Percentiles rank a stretch among this genome's conserved stretches.
phyloP scores from a whole-genome alignment of 2,329 filamentous ascomycete species.

The Epichloe hybrida region DNA sequence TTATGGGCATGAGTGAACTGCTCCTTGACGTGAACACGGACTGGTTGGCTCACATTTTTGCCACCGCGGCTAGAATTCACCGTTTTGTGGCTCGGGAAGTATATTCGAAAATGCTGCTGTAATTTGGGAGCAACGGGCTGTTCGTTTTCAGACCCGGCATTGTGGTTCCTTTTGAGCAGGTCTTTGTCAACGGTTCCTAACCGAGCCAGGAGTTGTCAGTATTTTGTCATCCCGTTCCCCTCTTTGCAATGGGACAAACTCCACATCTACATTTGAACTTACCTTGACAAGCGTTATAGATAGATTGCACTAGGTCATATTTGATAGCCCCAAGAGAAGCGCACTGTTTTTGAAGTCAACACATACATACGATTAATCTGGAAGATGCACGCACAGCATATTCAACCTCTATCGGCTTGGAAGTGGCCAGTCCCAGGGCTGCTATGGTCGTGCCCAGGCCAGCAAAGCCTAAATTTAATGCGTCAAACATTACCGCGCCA shows the following conservation, averaged over 20 bases:
- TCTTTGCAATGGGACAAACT: background rate
- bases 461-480: slow-evolving; percentile 45
- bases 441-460: slow-evolving; percentile 57
- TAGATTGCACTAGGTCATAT: slow-evolving; percentile 45
- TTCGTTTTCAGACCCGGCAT: background rate
- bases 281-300: slow-evolving; percentile 45
- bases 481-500: background rate
- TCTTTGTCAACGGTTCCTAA: background rate
- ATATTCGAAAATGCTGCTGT: slow-evolving; percentile 50
- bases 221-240: slow-evolving; percentile 3
- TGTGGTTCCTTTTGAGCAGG: background rate
- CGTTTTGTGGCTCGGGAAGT: slow-evolving; percentile 66
- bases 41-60: slow-evolving; percentile 12
- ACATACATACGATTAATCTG: background rate
- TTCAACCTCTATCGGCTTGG: slow-evolving; percentile 51
- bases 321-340: slow-evolving; percentile 74
- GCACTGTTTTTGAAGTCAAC: slow-evolving; percentile 30
- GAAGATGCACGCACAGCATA: slow-evolving; percentile 42
- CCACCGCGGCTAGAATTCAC: slow-evolving; percentile 53
- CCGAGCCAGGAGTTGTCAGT: background rate
- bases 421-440: slow-evolving; percentile 45
- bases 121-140: background rate
- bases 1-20: slow-evolving; percentile 1
- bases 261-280: slow-evolving; percentile 8
- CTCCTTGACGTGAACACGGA: background rate